phyloP scores from a whole-genome alignment of 768 basidiomycete genomes.

The Hydnum rufescens region DNA sequence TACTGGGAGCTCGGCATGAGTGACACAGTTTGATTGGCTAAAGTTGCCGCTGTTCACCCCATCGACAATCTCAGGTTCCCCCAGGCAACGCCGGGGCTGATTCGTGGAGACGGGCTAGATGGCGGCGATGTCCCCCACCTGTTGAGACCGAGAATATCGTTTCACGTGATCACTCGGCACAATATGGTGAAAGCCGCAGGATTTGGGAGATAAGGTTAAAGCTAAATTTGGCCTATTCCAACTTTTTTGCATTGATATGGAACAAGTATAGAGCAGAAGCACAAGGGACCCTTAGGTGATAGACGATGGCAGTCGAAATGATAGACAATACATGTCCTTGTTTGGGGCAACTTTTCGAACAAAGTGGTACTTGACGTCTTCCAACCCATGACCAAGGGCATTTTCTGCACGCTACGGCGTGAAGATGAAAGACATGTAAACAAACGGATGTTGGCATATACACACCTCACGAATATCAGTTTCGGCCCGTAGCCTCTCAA shows the following conservation, averaged over 20 bases:
- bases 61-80: no score
- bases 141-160: no score
- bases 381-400: conserved; percentile 35
- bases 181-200: no score
- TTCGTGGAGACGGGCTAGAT: no score
- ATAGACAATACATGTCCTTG: conserved; percentile 96
- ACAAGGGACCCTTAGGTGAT: conserved; percentile 24
- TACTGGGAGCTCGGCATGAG: no score
- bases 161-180: no score
- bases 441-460: conserved; percentile 7
- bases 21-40: no score
- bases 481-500: conserved; percentile 45
- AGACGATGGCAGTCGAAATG: conserved; percentile 69
- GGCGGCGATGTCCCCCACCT: no score
- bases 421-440: conserved; percentile 1
- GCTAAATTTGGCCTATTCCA: background rate
- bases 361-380: conserved; percentile 36
- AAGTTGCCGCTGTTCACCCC: no score
- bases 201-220: background rate
- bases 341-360: conserved; percentile 89
- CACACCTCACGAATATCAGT: conserved; percentile 65
- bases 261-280: conserved; percentile 8
- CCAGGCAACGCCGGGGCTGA: no score
- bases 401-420: conserved; percentile 46
- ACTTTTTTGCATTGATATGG: no score